Percentiles rank a stretch among this genome's conserved stretches.
These are phyloP conservation scores for Cryomyces minteri DNA, from an alignment of 495 filamentous ascomycete genomes.

Conservation along the genomic window DNA sequence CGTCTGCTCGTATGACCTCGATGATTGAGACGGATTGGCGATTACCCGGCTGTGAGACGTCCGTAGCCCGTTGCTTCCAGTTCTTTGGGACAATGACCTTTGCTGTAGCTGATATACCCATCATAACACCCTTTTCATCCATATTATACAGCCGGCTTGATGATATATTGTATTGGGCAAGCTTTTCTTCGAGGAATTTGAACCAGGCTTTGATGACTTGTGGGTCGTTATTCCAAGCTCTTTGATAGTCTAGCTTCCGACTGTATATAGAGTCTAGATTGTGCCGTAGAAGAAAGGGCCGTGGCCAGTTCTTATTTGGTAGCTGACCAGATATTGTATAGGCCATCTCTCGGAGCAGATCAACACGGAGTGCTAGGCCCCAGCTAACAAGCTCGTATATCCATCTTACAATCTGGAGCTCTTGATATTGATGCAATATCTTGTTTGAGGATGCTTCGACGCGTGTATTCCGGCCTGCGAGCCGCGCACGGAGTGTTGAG, in stretches of 20 bases:
- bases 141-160: conserved; percentile 29
- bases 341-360: too few species aligned
- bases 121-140: conserved; percentile 25
- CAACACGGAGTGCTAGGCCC: too few species aligned
- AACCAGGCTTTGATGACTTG: conserved; percentile 20
- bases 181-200: conserved; percentile 15
- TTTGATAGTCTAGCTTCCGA: conserved; percentile 15
- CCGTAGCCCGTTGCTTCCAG: neutral
- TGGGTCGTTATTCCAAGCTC: conserved; percentile 22
- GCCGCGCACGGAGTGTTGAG: too few species aligned
- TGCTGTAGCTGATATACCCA: neutral
- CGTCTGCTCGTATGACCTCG: neutral
- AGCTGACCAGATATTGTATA: too few species aligned
- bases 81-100: neutral
- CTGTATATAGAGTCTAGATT: conserved; percentile 16
- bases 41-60: neutral
- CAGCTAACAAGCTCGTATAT: too few species aligned
- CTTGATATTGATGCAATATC: too few species aligned
- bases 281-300: conserved; percentile 18
- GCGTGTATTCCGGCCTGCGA: too few species aligned
- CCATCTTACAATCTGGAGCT: too few species aligned
- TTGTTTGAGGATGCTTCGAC: too few species aligned
- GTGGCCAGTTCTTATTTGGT: conserved; percentile 11
- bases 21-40: neutral
- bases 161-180: conserved; percentile 19